These are phyloP conservation scores for Rhododendron vialii DNA, from an alignment of 148 eudicot species.

Conservation along the genomic window DNA sequence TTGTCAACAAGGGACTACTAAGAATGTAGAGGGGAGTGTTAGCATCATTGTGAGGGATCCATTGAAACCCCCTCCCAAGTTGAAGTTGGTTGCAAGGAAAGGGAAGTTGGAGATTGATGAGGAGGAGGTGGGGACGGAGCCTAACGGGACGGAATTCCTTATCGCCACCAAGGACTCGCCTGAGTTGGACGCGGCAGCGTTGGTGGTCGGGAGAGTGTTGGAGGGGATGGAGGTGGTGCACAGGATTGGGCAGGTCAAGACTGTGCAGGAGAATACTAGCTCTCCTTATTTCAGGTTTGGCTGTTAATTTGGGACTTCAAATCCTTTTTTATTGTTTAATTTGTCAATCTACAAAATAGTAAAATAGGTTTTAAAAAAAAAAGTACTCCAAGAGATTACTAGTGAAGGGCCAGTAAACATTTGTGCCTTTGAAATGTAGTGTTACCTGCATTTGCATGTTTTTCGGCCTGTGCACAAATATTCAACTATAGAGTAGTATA, in stretches of 20 bases:
- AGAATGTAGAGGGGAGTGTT: conserved; percentile 63
- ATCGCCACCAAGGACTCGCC: conserved; percentile 64
- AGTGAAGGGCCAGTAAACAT: neutral
- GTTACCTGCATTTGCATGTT: neutral
- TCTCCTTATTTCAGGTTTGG: conserved; percentile 95
- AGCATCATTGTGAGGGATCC: conserved; percentile 81
- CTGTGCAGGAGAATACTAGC: conserved; percentile 81
- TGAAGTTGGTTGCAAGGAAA: conserved; percentile 69
- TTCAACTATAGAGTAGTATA: neutral
- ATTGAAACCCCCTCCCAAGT: conserved; percentile 68
- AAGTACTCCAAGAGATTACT: neutral
- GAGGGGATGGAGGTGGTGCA: conserved; percentile 86
- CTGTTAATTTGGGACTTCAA: neutral
- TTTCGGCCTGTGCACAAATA: neutral
- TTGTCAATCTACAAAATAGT: neutral
- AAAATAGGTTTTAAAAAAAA: neutral
- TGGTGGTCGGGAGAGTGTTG: conserved; percentile 78
- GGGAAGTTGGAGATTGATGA: conserved; percentile 81
- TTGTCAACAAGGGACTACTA: conserved; percentile 44
- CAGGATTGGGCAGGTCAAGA: conserved; percentile 68
- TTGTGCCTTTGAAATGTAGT: neutral
- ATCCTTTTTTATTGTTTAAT: neutral
- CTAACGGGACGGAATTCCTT: conserved; percentile 86
- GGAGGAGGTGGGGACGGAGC: conserved; percentile 69
- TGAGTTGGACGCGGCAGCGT: conserved; percentile 60